Evolutionary conservation across 345 rosid genomes (phyloP), one percentile per base, ranked within the genome.

Genomic region (Trapa incisa): DNA sequence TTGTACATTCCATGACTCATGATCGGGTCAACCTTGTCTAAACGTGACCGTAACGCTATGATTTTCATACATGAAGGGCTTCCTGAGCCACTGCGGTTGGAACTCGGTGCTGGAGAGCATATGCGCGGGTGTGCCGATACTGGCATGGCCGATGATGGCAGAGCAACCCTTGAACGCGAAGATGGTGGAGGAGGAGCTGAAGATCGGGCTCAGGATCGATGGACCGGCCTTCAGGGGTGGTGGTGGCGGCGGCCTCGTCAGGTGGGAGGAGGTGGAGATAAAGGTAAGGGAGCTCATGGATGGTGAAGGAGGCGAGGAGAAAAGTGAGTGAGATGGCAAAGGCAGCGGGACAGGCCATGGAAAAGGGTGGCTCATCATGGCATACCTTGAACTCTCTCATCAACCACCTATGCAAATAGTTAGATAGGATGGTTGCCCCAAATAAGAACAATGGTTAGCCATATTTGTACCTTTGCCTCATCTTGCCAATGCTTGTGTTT

Each of bases 41-140:
- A 41, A 41, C 43, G 43, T 41, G 43, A 50, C 17, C n/a, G 5
- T 50, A 15, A 15, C 22, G 11, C 16, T 47, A 45, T 50, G 56
- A 22, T 50, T 14, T 50, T 3, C 6, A 5, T n/a, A 53, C 6
- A 1, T 43, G 47, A n/a, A 65, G 76, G 96, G 96, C 33, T 87
- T 86, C 48, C 47, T 89, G 67, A 89, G 91, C 45, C 98, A 92
- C 47, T 92, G 96, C 39, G 98, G 96, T 5, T 89, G 96, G 98
- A 92, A 89, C 66, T 92, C 98, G 4, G 78, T 75, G 0, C 54
- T 81, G 67, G 96, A 92, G 73, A 85, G 91, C 73, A 75, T 92
- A 70, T 78, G 88, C 37, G 82, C 80, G 0, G 92, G 84, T 1
- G 86, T 89, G n/a, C 98, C 92, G 0, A 78, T 92, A 32, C 75